A percentile compares a stretch with the other conserved stretches of the same genome.
These are phyloP conservation scores for Curvularia verruculosa DNA, from an alignment of 2,329 filamentous ascomycete species.

Conservation along the genomic window DNA sequence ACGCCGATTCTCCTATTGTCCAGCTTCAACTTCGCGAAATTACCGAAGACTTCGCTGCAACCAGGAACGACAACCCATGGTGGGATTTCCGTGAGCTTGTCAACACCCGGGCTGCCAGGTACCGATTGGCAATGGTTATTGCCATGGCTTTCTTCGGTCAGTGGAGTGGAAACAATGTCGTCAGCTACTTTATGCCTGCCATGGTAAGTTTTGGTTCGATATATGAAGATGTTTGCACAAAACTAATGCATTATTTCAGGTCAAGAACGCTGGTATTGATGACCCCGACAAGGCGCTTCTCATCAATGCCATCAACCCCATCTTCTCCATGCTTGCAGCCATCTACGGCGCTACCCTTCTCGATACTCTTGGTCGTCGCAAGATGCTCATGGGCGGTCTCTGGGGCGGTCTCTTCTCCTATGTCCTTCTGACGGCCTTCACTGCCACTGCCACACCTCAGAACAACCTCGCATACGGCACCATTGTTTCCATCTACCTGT, in stretches of 20 bases:
- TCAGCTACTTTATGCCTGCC: slow-evolving; percentile 37
- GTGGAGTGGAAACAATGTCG: slow-evolving; percentile 50
- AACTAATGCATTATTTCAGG: slow-evolving; percentile 34
- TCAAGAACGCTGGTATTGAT: slow-evolving; percentile 47
- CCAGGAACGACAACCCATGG: slow-evolving; percentile 43
- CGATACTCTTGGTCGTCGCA: slow-evolving; percentile 41
- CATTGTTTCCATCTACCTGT: slow-evolving; percentile 51
- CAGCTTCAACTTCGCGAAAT: slow-evolving; percentile 50
- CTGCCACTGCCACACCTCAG: slow-evolving; percentile 29
- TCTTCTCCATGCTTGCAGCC: slow-evolving; percentile 48
- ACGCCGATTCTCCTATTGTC: slow-evolving; percentile 43
- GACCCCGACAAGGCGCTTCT: slow-evolving; percentile 47
- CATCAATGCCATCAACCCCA: slow-evolving; percentile 52
- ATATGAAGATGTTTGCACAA: background rate
- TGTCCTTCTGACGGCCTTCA: slow-evolving; percentile 47
- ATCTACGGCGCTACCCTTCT: slow-evolving; percentile 49
- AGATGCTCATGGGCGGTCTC: slow-evolving; percentile 48
- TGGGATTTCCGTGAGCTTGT: slow-evolving; percentile 45
- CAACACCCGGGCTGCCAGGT: slow-evolving; percentile 41
- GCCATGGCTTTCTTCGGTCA: slow-evolving; percentile 53
- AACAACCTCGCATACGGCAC: slow-evolving; percentile 46
- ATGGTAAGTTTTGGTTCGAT: slow-evolving; percentile 8
- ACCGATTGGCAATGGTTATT: slow-evolving; percentile 49
- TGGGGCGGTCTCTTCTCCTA: slow-evolving; percentile 44
- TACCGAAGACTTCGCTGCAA: slow-evolving; percentile 35